Percentiles rank a stretch among this genome's conserved stretches.
Conservation (phyloP, 2,329 filamentous ascomycete species). For the Atkinsonella texensis region DNA sequence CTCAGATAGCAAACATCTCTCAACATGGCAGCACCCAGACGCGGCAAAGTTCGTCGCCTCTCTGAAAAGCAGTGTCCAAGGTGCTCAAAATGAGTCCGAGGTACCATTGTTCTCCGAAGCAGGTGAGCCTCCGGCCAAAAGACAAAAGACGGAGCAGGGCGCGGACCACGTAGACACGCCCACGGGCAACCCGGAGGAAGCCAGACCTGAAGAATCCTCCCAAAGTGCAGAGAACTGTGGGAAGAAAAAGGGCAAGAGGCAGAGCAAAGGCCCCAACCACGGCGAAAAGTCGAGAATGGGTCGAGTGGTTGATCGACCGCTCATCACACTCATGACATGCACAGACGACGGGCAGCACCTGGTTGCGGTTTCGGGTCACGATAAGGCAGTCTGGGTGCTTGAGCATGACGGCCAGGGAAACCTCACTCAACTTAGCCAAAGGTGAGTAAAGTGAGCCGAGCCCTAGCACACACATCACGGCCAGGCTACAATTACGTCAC, state of each 20-base stretch:
- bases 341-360: conserved; percentile 56
- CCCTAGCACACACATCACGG: neutral
- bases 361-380: conserved; percentile 73
- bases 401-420: conserved; percentile 48
- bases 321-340: conserved; percentile 56
- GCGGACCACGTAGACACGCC: conserved; percentile 10
- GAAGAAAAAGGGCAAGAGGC: conserved; percentile 18
- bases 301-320: conserved; percentile 39
- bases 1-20: conserved; percentile 43
- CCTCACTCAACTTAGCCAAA: conserved; percentile 57
- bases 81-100: conserved; percentile 3
- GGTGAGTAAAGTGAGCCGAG: conserved; percentile 33
- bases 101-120: conserved; percentile 8
- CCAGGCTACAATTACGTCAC: too few relatives aligned
- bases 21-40: conserved; percentile 46
- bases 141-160: conserved; percentile 19
- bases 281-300: conserved; percentile 12
- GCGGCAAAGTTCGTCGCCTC: conserved; percentile 20
- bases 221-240: conserved; percentile 6
- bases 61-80: neutral
- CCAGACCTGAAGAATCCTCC: conserved; percentile 8
- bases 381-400: conserved; percentile 84
- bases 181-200: neutral
- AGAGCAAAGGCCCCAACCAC: conserved; percentile 15
- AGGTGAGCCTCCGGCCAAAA: conserved; percentile 23